Conservation (phyloP, 805 yeast genomes). For the Starmerella floricola region DNA sequence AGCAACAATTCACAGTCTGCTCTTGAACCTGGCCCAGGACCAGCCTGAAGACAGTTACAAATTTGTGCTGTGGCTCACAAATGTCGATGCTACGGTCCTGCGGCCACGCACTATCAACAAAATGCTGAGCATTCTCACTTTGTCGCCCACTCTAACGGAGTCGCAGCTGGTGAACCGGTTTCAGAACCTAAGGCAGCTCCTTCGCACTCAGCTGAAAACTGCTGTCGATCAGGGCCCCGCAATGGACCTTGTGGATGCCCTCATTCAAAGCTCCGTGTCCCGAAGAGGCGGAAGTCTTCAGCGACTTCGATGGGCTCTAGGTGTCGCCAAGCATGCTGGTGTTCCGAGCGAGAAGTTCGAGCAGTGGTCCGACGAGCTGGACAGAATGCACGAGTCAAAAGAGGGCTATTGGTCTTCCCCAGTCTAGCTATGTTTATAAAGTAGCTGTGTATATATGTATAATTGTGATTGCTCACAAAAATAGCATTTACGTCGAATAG, state of each 20-base stretch:
- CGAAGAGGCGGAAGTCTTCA: constrained; percentile 22
- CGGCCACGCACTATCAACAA: constrained; percentile 19
- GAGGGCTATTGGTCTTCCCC: constrained; percentile 22
- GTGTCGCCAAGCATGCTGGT: constrained; percentile 21
- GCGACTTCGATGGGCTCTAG: constrained; percentile 26
- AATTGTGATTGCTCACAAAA: not conserved
- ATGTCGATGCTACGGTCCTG: constrained; percentile 8
- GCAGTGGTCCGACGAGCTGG: constrained; percentile 20
- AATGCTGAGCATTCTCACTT: constrained; percentile 21
- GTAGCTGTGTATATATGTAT: not conserved
- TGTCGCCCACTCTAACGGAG: constrained; percentile 20
- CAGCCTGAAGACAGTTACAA: constrained; percentile 20
- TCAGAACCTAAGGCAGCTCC: constrained; percentile 14
- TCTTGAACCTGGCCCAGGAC: constrained; percentile 19
- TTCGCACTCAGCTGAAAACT: constrained; percentile 7
- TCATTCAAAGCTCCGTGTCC: constrained; percentile 19
- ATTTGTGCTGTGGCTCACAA: constrained; percentile 22
- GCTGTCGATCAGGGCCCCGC: constrained; percentile 12
- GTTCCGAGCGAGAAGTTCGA: constrained; percentile 18
- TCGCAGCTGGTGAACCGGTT: constrained; percentile 22
- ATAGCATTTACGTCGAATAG: not conserved
- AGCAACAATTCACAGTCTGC: constrained; percentile 8
- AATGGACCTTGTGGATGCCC: constrained; percentile 21
- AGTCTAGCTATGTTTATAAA: not conserved
- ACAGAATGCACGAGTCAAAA: constrained; percentile 17